phyloP scores from a whole-genome alignment of 805 yeast species.

The Yamadazyma insecticola region DNA sequence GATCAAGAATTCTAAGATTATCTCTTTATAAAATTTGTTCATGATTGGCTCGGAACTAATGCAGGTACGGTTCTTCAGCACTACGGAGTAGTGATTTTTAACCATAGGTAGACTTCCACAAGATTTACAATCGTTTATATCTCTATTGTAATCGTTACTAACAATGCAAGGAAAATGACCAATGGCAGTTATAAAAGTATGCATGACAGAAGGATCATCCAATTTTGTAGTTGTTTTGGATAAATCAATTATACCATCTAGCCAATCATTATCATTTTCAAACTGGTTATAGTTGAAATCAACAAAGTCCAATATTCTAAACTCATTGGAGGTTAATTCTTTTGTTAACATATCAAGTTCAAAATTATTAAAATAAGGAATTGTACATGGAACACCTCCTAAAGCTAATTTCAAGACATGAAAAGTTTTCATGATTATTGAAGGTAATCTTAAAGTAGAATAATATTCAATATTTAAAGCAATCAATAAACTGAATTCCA shows the following conservation, averaged over 20 bases:
- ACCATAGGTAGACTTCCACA: constrained; percentile 30
- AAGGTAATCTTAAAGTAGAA: constrained; percentile 1
- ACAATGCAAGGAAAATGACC: constrained; percentile 42
- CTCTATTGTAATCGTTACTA: constrained; percentile 29
- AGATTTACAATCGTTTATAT: constrained; percentile 25
- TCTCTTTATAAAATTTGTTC: constrained; percentile 17
- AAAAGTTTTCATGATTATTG: constrained; percentile 3
- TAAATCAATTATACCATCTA: not conserved
- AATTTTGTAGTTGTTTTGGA: not conserved
- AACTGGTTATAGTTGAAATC: not conserved
- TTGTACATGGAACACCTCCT: too few relatives aligned
- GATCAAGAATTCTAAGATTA: constrained; percentile 17
- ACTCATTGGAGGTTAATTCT: not conserved
- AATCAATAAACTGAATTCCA: too few relatives aligned
- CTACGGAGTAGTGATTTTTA: constrained; percentile 20
- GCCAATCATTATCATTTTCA: constrained; percentile 2
- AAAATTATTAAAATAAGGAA: too few relatives aligned
- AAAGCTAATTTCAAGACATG: not conserved
- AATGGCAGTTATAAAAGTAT: constrained; percentile 33
- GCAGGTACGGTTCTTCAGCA: constrained; percentile 18
- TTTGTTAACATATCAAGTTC: not conserved
- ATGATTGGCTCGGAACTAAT: constrained; percentile 20
- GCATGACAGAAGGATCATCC: constrained; percentile 2
- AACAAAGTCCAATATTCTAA: constrained; percentile 3
- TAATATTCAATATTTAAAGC: constrained; percentile 9